Evolutionary conservation across 129 eudicot species (phyloP).

Genomic region (Lonicera japonica): DNA sequence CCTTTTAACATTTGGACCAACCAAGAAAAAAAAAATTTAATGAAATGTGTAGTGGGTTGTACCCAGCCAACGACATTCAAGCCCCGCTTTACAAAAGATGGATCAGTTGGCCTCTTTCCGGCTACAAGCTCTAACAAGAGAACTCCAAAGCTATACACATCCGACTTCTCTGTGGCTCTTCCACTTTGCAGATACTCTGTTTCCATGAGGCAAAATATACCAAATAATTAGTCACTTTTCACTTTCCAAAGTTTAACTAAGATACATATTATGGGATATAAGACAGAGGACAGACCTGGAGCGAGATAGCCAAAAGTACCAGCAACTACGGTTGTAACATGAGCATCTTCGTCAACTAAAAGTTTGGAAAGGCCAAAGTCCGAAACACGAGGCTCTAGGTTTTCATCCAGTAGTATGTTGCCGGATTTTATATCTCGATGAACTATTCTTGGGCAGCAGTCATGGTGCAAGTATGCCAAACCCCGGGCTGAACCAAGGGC

Average conservation of each 20-base stretch:
- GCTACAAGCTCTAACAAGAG: slow-evolving; percentile 83
- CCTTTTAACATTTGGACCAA: too few species aligned
- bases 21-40: too few species aligned
- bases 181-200: slow-evolving; percentile 96
- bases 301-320: slow-evolving; percentile 98
- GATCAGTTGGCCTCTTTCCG: slow-evolving; percentile 96
- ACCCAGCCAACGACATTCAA: slow-evolving; percentile 98
- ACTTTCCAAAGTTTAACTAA: too few species aligned
- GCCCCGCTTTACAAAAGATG: slow-evolving; percentile 70
- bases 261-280: not conserved
- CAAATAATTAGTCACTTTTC: not conserved
- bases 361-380: slow-evolving; percentile 98
- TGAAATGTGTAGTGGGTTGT: not conserved
- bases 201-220: not conserved
- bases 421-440: slow-evolving; percentile 96
- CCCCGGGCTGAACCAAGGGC: slow-evolving; percentile 92
- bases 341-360: slow-evolving; percentile 92
- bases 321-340: slow-evolving; percentile 96
- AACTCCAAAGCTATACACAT: slow-evolving; percentile 97
- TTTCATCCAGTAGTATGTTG: slow-evolving; percentile 85
- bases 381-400: slow-evolving; percentile 88
- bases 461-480: slow-evolving; percentile 92
- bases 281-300: slow-evolving; percentile 50
- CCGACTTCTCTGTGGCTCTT: slow-evolving; percentile 93
- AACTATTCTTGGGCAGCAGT: slow-evolving; percentile 74